Percentiles rank a stretch among this genome's conserved stretches.
Evolutionary conservation across 345 rosid species (phyloP).

Genomic region (Populus euphratica): DNA sequence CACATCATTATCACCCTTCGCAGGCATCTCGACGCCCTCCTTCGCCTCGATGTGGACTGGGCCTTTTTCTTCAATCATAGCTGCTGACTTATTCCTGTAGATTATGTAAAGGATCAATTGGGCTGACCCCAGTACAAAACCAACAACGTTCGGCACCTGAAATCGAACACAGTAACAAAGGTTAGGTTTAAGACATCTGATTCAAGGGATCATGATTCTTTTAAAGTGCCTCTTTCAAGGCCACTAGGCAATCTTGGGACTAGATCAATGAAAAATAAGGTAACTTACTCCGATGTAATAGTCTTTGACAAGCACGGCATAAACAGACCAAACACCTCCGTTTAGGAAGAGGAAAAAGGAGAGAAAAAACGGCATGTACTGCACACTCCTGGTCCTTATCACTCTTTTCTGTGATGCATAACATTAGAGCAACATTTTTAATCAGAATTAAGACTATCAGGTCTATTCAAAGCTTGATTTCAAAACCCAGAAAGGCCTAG

Average conservation of each 20-base stretch:
- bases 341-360: constrained; percentile 23
- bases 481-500: neutral
- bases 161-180: neutral
- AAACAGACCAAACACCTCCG: constrained; percentile 23
- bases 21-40: constrained; percentile 25
- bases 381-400: constrained; percentile 24
- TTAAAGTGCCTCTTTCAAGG: too few relatives aligned
- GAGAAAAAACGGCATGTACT: constrained; percentile 29
- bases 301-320: constrained; percentile 21
- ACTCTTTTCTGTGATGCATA: constrained; percentile 12
- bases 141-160: constrained; percentile 52
- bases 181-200: too few relatives aligned
- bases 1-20: neutral
- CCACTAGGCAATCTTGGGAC: too few relatives aligned
- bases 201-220: too few relatives aligned
- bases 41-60: constrained; percentile 19
- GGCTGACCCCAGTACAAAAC: constrained; percentile 45
- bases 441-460: neutral
- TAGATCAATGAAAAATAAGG: neutral
- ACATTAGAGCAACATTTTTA: neutral
- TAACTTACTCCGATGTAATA: constrained; percentile 11
- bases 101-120: constrained; percentile 46
- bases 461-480: neutral
- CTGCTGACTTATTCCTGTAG: constrained; percentile 32
- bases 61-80: constrained; percentile 27